A percentile compares a stretch with the other conserved stretches of the same genome.
phyloP scores from a whole-genome alignment of 75 land plant genomes.

The Picea sitchensis region DNA sequence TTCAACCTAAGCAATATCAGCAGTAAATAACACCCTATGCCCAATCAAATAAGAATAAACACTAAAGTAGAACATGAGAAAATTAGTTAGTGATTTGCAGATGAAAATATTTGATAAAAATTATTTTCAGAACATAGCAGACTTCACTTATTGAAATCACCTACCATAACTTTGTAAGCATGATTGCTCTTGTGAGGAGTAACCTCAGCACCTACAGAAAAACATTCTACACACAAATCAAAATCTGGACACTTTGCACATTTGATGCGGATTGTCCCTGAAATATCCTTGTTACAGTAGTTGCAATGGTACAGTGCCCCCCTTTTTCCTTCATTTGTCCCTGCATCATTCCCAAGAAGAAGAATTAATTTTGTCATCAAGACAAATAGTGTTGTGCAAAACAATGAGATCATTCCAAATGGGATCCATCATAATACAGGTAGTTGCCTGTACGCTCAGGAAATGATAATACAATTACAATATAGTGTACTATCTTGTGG shows the following conservation, averaged over 20 bases:
- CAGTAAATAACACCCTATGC: too few relatives aligned
- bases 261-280: conserved; percentile 86
- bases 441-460: background rate
- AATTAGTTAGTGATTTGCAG: background rate
- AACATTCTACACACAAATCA: conserved; percentile 96
- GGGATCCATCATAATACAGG: background rate
- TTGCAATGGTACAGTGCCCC: conserved; percentile 94
- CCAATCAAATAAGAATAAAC: too few relatives aligned
- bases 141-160: conserved; percentile 11
- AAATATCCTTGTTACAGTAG: conserved; percentile 89
- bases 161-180: conserved; percentile 91
- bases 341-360: conserved; percentile 26
- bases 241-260: conserved; percentile 90
- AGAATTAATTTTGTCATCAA: background rate
- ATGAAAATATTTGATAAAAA: background rate
- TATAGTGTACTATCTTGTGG: background rate
- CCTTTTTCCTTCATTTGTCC: conserved; percentile 69
- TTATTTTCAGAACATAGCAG: background rate
- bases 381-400: background rate
- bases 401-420: background rate
- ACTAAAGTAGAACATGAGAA: background rate
- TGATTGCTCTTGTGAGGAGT: conserved; percentile 90
- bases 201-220: conserved; percentile 91
- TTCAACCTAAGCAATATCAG: too few relatives aligned
- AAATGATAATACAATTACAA: background rate